Conservation (phyloP, 257 asterid genomes). For the Echites panduratus region DNA sequence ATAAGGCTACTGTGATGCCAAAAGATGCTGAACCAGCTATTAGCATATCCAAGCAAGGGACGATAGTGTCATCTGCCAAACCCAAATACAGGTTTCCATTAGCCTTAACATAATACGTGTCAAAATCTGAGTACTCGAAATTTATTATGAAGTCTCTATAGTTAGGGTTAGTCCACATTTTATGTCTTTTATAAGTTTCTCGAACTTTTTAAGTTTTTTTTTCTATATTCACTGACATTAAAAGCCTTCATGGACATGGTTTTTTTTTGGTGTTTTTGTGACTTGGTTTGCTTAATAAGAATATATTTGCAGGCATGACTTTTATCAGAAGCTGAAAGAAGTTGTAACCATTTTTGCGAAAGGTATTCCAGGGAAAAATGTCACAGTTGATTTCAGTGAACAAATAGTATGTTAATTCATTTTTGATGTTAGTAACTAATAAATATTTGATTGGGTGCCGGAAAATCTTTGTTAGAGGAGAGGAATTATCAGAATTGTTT, state of each 20-base stretch:
- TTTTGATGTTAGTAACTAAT: background rate
- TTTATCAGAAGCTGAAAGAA: constrained; percentile 90
- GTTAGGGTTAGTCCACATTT: too few relatives aligned
- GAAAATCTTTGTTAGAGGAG: background rate
- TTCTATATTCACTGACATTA: too few relatives aligned
- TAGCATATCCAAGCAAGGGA: constrained; percentile 28
- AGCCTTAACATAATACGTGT: too few relatives aligned
- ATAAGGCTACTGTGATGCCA: constrained; percentile 18
- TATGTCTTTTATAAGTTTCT: too few relatives aligned
- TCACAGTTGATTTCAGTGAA: constrained; percentile 79
- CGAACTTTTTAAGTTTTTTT: too few relatives aligned
- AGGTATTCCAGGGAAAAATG: constrained; percentile 56
- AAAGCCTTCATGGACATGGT: too few relatives aligned
- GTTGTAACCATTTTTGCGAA: constrained; percentile 88
- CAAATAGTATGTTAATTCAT: constrained; percentile 62
- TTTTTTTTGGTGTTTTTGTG: too few relatives aligned
- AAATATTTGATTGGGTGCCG: background rate
- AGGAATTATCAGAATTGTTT: background rate
- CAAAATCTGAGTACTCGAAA: too few relatives aligned
- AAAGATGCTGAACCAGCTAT: constrained; percentile 33
- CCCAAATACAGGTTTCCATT: constrained; percentile 61
- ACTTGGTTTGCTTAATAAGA: background rate
- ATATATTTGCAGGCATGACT: constrained; percentile 72
- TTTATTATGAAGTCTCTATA: too few relatives aligned
- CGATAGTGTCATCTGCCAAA: constrained; percentile 34